phyloP scores from a whole-genome alignment of 805 yeast genomes.

The Candida anglica region DNA sequence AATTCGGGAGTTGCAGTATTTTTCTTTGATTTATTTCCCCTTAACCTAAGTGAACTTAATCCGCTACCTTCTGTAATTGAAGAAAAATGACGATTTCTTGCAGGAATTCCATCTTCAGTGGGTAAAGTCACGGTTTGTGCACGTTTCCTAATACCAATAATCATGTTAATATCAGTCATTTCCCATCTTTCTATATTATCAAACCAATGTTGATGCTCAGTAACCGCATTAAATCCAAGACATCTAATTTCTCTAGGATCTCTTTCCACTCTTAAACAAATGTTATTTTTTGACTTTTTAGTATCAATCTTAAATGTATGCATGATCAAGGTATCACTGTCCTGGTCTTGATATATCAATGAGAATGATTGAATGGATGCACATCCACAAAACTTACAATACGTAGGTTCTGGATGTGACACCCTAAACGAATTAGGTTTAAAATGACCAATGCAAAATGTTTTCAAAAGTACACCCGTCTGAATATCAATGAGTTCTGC shows the following conservation, averaged over 20 bases:
- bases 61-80: constrained; percentile 10
- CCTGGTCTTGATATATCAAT: constrained; percentile 63
- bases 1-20: neutral
- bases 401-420: constrained; percentile 81
- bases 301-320: constrained; percentile 67
- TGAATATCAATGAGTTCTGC: constrained; percentile 76
- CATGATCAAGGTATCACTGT: constrained; percentile 53
- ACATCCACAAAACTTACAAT: constrained; percentile 89
- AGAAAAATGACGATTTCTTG: neutral
- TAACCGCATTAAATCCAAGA: constrained; percentile 73
- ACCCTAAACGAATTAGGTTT: constrained; percentile 60
- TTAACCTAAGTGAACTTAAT: constrained; percentile 15
- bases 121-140: neutral
- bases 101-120: neutral
- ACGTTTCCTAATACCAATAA: constrained; percentile 52
- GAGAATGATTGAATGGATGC: constrained; percentile 73
- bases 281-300: constrained; percentile 71
- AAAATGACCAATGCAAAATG: constrained; percentile 58
- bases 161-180: constrained; percentile 68
- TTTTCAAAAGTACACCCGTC: constrained; percentile 66
- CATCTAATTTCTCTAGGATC: constrained; percentile 91
- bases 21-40: constrained; percentile 6
- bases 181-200: constrained; percentile 75
- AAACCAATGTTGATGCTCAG: constrained; percentile 67
- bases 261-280: constrained; percentile 86